Conservation (phyloP, 2,329 filamentous ascomycete genomes). For the Blastomyces gilchristii region DNA sequence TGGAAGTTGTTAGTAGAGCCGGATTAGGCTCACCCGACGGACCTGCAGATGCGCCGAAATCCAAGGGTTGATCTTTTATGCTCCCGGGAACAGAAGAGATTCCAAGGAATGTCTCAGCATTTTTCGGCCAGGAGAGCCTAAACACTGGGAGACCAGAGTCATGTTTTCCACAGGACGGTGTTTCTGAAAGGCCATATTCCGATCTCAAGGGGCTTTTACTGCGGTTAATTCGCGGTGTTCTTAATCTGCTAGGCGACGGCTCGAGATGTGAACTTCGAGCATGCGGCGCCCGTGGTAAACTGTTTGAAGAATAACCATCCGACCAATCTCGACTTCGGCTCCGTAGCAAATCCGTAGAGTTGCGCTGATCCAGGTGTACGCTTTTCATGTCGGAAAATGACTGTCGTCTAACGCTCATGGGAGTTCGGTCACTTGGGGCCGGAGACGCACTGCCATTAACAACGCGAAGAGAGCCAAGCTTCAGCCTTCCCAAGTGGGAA, state of each 20-base stretch:
- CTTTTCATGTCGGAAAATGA: conserved; percentile 7
- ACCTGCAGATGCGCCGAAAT: not conserved
- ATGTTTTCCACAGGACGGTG: not conserved
- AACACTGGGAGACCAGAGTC: not conserved
- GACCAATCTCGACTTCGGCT: conserved; percentile 4
- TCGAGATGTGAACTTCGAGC: not conserved
- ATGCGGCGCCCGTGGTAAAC: not conserved
- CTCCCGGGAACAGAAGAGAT: not conserved
- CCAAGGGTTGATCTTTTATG: not conserved
- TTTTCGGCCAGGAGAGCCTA: conserved; percentile 2
- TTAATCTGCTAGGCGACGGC: not conserved
- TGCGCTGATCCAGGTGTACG: not conserved
- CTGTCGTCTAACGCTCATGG: conserved; percentile 4
- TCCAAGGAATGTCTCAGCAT: not conserved
- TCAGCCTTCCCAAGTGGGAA: conserved; percentile 33
- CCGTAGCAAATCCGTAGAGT: not conserved
- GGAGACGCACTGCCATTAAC: conserved; percentile 32
- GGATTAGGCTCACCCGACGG: not conserved
- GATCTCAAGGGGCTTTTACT: not conserved
- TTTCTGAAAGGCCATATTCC: not conserved
- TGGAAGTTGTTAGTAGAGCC: not conserved
- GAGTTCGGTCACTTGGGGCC: conserved; percentile 25
- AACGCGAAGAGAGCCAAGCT: conserved; percentile 31
- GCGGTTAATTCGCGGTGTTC: not conserved
- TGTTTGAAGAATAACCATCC: not conserved